phyloP scores from a whole-genome alignment of 139 green algal genomes.

The Zygnema cylindricum region DNA sequence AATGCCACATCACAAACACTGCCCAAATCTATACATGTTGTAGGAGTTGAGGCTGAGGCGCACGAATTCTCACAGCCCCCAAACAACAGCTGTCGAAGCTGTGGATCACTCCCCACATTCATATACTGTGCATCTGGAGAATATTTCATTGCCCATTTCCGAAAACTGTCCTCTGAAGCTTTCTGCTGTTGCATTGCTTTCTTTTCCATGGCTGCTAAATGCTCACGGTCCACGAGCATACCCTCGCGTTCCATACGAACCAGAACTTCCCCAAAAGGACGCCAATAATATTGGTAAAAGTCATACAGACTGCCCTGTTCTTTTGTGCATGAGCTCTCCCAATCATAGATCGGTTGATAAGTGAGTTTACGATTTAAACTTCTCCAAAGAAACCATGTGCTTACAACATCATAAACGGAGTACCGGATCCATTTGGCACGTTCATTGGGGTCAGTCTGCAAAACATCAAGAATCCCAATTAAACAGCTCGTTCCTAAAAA shows the following conservation, averaged over 20 bases:
- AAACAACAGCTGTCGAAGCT: conserved; percentile 53
- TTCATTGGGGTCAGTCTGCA: conserved; percentile 68
- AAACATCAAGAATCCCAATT: too few species aligned
- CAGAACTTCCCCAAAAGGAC: conserved; percentile 88
- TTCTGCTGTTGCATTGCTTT: conserved; percentile 25
- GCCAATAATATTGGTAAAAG: conserved; percentile 82
- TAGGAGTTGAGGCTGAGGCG: not conserved
- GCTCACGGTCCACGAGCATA: conserved; percentile 72
- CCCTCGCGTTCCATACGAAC: conserved; percentile 91
- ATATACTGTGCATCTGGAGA: conserved; percentile 48
- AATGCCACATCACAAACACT: too few species aligned
- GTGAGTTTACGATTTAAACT: conserved; percentile 31
- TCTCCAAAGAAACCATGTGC: conserved; percentile 80
- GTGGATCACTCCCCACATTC: conserved; percentile 48
- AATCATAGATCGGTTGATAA: not conserved
- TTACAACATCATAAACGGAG: conserved; percentile 82
- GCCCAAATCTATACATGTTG: too few species aligned
- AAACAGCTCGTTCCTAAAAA: too few species aligned
- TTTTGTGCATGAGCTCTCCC: conserved; percentile 21
- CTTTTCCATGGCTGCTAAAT: conserved; percentile 55
- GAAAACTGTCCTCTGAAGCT: conserved; percentile 21
- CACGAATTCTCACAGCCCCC: conserved; percentile 37
- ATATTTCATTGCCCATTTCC: conserved; percentile 35
- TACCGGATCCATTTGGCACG: conserved; percentile 87
- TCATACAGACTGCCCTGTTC: conserved; percentile 68